Conservation (phyloP, 345 rosid genomes). For the Eucalyptus sp. region DNA sequence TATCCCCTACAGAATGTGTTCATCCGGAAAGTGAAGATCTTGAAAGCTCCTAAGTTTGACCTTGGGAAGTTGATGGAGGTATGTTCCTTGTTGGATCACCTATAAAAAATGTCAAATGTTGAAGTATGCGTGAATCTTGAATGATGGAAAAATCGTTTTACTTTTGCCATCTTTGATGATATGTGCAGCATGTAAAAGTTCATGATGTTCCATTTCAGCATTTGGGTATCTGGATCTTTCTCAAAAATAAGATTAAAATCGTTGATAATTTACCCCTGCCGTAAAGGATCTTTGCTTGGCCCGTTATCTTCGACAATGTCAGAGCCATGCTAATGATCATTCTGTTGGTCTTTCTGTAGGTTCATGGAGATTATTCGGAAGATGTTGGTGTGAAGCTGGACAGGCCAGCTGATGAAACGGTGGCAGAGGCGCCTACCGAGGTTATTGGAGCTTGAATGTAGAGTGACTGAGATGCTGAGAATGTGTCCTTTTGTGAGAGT, state of each 20-base stretch:
- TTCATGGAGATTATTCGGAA: conserved; percentile 76
- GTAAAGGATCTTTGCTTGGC: not conserved
- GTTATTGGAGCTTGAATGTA: conserved; percentile 38
- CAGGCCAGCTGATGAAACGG: conserved; percentile 67
- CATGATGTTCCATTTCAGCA: not conserved
- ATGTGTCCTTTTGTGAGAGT: not conserved
- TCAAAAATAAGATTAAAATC: not conserved
- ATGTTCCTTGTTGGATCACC: not conserved
- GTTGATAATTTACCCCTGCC: not conserved
- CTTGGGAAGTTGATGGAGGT: conserved; percentile 99
- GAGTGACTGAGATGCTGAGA: not conserved
- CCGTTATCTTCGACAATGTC: not conserved
- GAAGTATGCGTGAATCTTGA: not conserved
- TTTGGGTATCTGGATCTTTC: not conserved
- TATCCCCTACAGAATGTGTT: conserved; percentile 86
- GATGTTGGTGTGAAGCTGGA: conserved; percentile 81
- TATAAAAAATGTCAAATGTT: not conserved
- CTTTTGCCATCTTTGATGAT: not conserved
- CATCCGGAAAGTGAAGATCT: conserved; percentile 87
- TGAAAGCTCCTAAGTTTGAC: conserved; percentile 94
- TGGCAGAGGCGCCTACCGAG: conserved; percentile 49
- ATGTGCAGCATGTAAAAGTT: too few species aligned
- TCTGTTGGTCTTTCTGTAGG: conserved; percentile 14
- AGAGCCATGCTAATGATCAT: not conserved
- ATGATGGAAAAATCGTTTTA: not conserved